Conservation (phyloP, 2,329 filamentous ascomycete species). For the Aureobasidium sp. region DNA sequence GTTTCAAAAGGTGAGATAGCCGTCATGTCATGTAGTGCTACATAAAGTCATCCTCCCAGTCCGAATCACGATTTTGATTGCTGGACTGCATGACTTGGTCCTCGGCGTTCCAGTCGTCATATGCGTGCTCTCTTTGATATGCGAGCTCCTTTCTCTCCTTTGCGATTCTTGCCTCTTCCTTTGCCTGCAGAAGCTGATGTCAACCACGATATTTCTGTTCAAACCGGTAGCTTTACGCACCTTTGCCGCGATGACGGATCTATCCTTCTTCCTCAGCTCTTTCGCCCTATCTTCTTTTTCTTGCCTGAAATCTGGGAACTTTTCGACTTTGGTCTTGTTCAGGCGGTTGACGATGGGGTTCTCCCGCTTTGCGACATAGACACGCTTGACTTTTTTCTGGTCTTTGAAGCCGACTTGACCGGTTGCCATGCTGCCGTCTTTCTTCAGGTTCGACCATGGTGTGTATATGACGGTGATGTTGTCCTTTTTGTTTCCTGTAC, state of each 20-base stretch:
- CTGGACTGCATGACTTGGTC: constrained; percentile 69
- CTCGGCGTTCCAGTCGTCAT: constrained; percentile 83
- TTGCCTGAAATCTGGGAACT: constrained; percentile 71
- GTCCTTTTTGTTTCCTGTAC: constrained; percentile 89
- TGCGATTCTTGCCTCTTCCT: constrained; percentile 64
- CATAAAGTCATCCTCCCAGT: constrained; percentile 93
- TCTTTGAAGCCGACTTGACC: constrained; percentile 96
- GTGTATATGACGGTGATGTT: constrained; percentile 97
- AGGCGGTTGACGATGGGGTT: constrained; percentile 94
- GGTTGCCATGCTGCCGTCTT: constrained; percentile 90
- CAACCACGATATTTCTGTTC: background rate
- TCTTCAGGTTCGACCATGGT: constrained; percentile 92
- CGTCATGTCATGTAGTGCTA: too few species aligned
- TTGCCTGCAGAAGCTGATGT: constrained; percentile 45
- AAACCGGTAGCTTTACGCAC: constrained; percentile 39
- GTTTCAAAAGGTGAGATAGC: too few species aligned
- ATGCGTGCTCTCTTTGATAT: constrained; percentile 95
- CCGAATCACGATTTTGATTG: constrained; percentile 74
- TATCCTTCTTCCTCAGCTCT: constrained; percentile 65
- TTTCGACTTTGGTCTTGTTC: constrained; percentile 92
- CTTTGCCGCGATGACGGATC: constrained; percentile 53
- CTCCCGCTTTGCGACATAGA: constrained; percentile 72
- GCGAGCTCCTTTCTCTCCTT: constrained; percentile 84
- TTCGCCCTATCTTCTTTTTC: constrained; percentile 73
- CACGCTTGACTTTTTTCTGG: constrained; percentile 71